These are phyloP conservation scores for Geranium rotundifolium DNA, from an alignment of 345 rosid genomes.

Conservation along the genomic window DNA sequence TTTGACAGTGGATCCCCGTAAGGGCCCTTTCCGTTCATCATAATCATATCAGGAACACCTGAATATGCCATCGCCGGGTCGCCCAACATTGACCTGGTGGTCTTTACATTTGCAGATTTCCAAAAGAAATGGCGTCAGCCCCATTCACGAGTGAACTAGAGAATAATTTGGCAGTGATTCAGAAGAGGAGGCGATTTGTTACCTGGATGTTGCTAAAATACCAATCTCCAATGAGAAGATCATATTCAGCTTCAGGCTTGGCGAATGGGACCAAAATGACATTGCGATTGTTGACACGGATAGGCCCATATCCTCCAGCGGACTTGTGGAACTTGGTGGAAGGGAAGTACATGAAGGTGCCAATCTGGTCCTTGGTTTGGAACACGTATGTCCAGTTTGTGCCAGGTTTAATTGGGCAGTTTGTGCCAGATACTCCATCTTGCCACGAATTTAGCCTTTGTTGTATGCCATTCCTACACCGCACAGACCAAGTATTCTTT, in stretches of 20 bases:
- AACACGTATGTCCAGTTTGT: slow-evolving; percentile 47
- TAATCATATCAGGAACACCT: slow-evolving; percentile 16
- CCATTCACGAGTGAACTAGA: background rate
- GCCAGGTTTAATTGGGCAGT: slow-evolving; percentile 45
- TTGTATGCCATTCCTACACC: slow-evolving; percentile 43
- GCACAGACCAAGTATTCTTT: background rate
- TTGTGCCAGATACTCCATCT: slow-evolving; percentile 55
- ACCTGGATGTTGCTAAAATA: slow-evolving; percentile 25
- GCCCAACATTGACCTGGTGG: slow-evolving; percentile 12
- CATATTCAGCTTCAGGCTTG: slow-evolving; percentile 45
- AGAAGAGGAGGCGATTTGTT: background rate
- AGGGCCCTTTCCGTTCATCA: slow-evolving; percentile 49
- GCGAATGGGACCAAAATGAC: slow-evolving; percentile 34
- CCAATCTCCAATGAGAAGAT: slow-evolving; percentile 54
- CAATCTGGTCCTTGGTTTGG: slow-evolving; percentile 55
- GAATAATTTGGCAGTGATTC: background rate
- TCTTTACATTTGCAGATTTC: slow-evolving; percentile 10
- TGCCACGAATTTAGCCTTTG: slow-evolving; percentile 58
- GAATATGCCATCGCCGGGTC: slow-evolving; percentile 2
- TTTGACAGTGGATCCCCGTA: slow-evolving; percentile 12
- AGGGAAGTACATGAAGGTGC: slow-evolving; percentile 47
- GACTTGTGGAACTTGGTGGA: slow-evolving; percentile 45
- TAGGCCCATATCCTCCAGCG: slow-evolving; percentile 41
- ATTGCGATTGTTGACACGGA: slow-evolving; percentile 33
- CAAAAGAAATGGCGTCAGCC: no score